phyloP scores from a whole-genome alignment of 2,329 filamentous ascomycete genomes.

The Sarocladium brachiariae region DNA sequence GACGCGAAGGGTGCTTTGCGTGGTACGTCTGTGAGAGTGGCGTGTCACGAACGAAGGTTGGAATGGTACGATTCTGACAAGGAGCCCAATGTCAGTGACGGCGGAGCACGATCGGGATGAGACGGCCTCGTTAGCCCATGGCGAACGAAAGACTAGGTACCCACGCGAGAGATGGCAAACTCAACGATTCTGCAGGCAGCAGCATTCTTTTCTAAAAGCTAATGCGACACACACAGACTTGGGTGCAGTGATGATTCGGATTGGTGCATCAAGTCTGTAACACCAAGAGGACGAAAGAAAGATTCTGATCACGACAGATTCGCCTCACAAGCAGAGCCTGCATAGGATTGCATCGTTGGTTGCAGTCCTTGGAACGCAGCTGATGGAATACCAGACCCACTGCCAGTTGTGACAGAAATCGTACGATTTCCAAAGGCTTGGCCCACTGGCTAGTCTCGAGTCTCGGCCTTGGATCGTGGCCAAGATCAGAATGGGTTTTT shows the following conservation, averaged over 20 bases:
- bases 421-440: constrained; percentile 7
- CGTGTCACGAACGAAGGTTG: constrained; percentile 1
- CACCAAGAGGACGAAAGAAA: neutral
- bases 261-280: no score
- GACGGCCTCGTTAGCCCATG: neutral
- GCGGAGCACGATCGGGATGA: neutral
- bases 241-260: no score
- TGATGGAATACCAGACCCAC: neutral
- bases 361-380: neutral
- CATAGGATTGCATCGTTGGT: no score
- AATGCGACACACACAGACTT: neutral
- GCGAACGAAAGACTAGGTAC: no score
- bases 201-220: no score
- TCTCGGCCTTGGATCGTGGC: constrained; percentile 2
- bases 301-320: no score
- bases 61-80: constrained; percentile 8
- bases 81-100: neutral
- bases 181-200: no score
- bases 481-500: no score
- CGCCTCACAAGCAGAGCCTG: no score
- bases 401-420: constrained; percentile 2
- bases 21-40: constrained; percentile 4
- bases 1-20: neutral
- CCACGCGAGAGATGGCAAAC: no score
- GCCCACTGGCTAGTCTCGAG: constrained; percentile 4